These are phyloP conservation scores for Nicotiana attenuata DNA, from an alignment of 257 asterid species.

Conservation along the genomic window DNA sequence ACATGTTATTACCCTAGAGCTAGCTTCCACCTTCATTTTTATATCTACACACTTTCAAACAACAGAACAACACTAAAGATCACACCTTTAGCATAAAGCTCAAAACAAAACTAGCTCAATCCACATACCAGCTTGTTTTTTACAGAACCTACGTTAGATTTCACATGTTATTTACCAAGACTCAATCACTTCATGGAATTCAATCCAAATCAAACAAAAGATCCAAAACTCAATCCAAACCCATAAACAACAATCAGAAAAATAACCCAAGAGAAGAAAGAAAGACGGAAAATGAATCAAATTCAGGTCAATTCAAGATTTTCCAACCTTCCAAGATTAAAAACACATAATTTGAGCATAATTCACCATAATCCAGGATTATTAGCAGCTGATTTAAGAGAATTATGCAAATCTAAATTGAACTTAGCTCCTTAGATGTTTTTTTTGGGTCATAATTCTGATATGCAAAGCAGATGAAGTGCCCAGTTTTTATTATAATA, in stretches of 20 bases:
- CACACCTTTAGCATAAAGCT: conserved; percentile 19
- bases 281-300: not conserved
- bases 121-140: conserved; percentile 7
- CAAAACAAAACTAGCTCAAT: conserved; percentile 8
- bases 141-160: conserved; percentile 24
- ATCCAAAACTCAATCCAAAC: conserved; percentile 18
- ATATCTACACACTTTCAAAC: conserved; percentile 29
- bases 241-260: conserved; percentile 1
- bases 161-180: conserved; percentile 14
- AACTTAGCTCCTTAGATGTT: conserved; percentile 5
- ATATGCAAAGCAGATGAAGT: conserved; percentile 11
- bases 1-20: not conserved
- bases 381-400: conserved; percentile 20
- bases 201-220: conserved; percentile 18
- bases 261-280: not conserved
- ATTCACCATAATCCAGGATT: conserved; percentile 25
- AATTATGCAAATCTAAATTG: conserved; percentile 31
- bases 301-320: not conserved
- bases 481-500: conserved; percentile 14
- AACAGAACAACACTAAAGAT: conserved; percentile 24
- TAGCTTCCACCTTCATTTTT: not conserved
- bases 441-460: not conserved
- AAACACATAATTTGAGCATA: not conserved
- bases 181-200: conserved; percentile 7
- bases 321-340: not conserved